Evolutionary conservation across 2,329 filamentous ascomycete species (phyloP), one percentile per base, ranked within the genome.

Genomic region (Scedosporium apiospermum): DNA sequence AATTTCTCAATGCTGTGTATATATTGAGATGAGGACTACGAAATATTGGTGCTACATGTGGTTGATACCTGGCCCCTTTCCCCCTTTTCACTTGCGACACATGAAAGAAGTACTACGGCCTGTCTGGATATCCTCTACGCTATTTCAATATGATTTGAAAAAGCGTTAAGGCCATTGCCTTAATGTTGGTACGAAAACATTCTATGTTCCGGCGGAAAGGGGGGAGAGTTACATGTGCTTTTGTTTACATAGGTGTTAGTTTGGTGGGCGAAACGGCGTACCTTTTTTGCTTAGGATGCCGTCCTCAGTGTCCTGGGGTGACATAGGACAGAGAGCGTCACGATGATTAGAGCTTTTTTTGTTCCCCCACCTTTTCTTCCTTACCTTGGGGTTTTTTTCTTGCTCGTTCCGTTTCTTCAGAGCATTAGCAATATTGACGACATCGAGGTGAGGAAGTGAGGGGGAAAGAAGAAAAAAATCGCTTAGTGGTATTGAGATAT

Each of bases 401-500:
- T 49, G n/a, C 27, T 38, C 34, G 26, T 21, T n/a, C 23, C 10
- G 23, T 51, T 53, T 30, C 26, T 61, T 53, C 16, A n/a, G 34
- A 61, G 60, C 60, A 61, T 61, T 61, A 61, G 60, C 34, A 61
- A 57, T 12, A 57, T 23, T 42, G 44, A 57, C 21, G 46, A 18
- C 41, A 34, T 58, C 10, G n/a, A 41, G 10, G 34, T 38, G 34
- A 41, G 34, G 26, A 18, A 23, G n/a, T 27, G 38, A 38, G 3
- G 16, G 42, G 21, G 26, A 34, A 42, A 18, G 23, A 61, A 42
- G 34, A 57, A 44, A 27, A 26, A n/a, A 30, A 51, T 18, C 26
- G n/a, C 55, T 34, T 38, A 51, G 51, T 38, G 34, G 58, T 60
- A 27, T 44, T 55, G n/a, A 58, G 58, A 65, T 64, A 63, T 64